Base-by-base conservation (phyloP, 805 yeast species). In the Metschnikowia vanudenii region DNA sequence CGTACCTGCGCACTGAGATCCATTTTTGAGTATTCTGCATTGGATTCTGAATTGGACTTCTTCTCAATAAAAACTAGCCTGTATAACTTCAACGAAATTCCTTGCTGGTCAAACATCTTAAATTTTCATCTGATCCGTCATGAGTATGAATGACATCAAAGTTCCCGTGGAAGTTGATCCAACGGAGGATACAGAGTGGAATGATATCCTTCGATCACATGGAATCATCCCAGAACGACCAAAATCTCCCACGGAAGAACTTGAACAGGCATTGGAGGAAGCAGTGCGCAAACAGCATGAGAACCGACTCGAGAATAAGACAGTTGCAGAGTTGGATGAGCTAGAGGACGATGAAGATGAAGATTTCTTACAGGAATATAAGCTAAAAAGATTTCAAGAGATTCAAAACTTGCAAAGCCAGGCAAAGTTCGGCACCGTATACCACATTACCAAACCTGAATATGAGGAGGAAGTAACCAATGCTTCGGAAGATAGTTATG, bases 181-280 rank as follows among this genome's bases (percentile, higher is more conserved):
- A 30, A 80, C 79, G 51, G 99, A 94, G 67, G 99, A 94, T 64
- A 94, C 99, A 0, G 99, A 94, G 65, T 94, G 99, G 99, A 94
- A 94, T 63, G 99, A 94, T 65, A 90, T 94, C 54, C 75, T 94
- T 37, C 75, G 99, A 54, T 78, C 80, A 3, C 88, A 91, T 52
- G 98, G 98, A 19, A 82, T 94, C 45, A 88, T 94, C 41, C 99
- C 99, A 1, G 90, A 87, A 60, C 83, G 85, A 57, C 89, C 95
- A 22, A 90, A 91, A 19, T 88, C 95, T 17, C 96, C 96, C 9
- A 82, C 96, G 0, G 88, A 78, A 36, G 85, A 88, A 64, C 63
- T 94, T 39, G 98, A 94, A 62, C 91, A 85, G 56, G 96, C 95
- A 2, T 65, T 91, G 37, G 90, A 85, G 26, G 95, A 88, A 44